These are phyloP conservation scores for Ogataea pilisensis DNA, from an alignment of 805 yeast species.

Conservation along the genomic window DNA sequence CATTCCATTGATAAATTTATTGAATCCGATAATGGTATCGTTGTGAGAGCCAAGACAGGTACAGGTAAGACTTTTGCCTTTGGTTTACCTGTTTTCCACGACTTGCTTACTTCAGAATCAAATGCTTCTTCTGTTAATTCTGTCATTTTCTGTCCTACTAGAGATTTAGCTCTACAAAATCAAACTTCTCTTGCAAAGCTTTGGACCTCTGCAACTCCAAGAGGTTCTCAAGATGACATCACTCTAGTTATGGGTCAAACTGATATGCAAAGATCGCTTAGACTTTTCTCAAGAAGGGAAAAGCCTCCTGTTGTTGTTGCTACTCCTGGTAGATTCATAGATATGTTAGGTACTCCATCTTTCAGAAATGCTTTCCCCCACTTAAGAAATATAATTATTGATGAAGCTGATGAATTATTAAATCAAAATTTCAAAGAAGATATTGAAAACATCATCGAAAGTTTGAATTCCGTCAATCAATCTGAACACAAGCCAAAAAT, in stretches of 20 bases:
- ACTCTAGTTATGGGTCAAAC: slow-evolving; percentile 69
- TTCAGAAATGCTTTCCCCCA: slow-evolving; percentile 44
- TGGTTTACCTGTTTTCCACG: slow-evolving; percentile 73
- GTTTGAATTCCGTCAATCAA: slow-evolving; percentile 32
- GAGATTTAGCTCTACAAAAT: slow-evolving; percentile 86
- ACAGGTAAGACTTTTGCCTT: slow-evolving; percentile 93
- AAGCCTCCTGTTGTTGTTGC: slow-evolving; percentile 70
- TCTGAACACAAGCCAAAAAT: slow-evolving; percentile 49
- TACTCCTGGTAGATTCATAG: slow-evolving; percentile 84
- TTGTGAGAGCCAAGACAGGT: slow-evolving; percentile 91
- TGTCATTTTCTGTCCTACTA: slow-evolving; percentile 80
- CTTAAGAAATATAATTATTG: slow-evolving; percentile 67
- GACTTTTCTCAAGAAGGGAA: slow-evolving; percentile 22
- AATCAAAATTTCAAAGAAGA: slow-evolving; percentile 76
- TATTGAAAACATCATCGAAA: slow-evolving; percentile 52
- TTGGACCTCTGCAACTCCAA: slow-evolving; percentile 20
- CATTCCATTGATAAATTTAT: slow-evolving; percentile 54
- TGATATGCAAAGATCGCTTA: slow-evolving; percentile 27
- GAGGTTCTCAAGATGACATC: slow-evolving; percentile 28
- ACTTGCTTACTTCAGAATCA: slow-evolving; percentile 29
- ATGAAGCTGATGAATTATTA: slow-evolving; percentile 87
- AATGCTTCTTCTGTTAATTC: slow-evolving; percentile 42
- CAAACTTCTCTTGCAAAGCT: slow-evolving; percentile 57
- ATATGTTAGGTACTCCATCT: slow-evolving; percentile 46
- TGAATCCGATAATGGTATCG: slow-evolving; percentile 55